Conservation (phyloP, 139 green algal genomes). For the Auxenochlorella protothecoides region DNA sequence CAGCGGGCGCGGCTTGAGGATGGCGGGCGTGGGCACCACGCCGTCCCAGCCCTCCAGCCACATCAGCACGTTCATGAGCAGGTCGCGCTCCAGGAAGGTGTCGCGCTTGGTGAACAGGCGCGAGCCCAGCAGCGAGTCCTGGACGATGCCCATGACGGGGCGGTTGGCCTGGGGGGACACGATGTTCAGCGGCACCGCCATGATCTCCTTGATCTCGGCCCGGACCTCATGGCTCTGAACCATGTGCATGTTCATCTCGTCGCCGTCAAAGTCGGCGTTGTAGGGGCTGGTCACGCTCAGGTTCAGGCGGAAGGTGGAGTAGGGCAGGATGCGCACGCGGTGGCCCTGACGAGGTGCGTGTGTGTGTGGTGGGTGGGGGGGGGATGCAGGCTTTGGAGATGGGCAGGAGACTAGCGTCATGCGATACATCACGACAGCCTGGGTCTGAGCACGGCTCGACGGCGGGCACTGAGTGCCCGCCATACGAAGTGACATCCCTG, state of each 20-base stretch:
- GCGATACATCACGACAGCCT: neutral
- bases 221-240: conserved; percentile 85
- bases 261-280: conserved; percentile 99
- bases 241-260: conserved; percentile 99
- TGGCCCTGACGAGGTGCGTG: conserved; percentile 46
- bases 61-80: conserved; percentile 98
- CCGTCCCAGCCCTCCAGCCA: conserved; percentile 91
- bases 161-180: conserved; percentile 96
- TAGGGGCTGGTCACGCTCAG: conserved; percentile 96
- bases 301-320: conserved; percentile 88
- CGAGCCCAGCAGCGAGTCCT: conserved; percentile 89
- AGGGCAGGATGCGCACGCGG: conserved; percentile 82
- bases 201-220: conserved; percentile 91
- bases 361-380: neutral
- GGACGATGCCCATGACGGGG: conserved; percentile 97
- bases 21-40: conserved; percentile 75
- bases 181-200: conserved; percentile 97
- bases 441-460: too few relatives aligned
- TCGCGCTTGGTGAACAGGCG: conserved; percentile 95
- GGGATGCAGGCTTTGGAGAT: neutral
- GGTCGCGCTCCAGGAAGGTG: conserved; percentile 91
- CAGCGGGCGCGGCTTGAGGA: conserved; percentile 90
- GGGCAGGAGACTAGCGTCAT: neutral
- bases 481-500: too few relatives aligned
- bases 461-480: too few relatives aligned